Evolutionary conservation across 192 early-diverging fungal genomes (phyloP).

Genomic region (Coemansia reversa): DNA sequence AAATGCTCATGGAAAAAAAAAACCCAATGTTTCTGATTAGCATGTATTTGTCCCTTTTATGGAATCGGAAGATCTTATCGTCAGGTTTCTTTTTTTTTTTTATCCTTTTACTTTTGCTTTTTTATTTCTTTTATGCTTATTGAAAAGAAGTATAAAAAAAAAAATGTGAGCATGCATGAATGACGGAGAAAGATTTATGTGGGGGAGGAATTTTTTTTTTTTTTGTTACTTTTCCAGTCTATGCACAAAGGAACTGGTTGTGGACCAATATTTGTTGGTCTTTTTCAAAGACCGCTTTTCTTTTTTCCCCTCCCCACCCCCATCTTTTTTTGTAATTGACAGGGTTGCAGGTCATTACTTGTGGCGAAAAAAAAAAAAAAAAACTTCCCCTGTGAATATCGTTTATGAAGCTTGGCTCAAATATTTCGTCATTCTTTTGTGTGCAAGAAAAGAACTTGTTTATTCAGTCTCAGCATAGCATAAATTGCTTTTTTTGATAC

Average conservation of each 20-base stretch:
- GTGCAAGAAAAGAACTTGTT: not conserved
- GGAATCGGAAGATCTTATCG: not conserved
- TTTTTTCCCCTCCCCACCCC: not conserved
- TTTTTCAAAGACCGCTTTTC: no score
- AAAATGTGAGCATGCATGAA: no score
- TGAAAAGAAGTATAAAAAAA: no score
- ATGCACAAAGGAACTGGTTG: not conserved
- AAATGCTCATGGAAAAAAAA: no score
- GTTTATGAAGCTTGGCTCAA: not conserved
- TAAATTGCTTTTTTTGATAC: not conserved
- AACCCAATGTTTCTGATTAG: constrained; percentile 3
- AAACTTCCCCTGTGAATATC: no score
- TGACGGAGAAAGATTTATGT: no score
- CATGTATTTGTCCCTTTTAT: constrained; percentile 2
- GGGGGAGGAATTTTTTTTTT: no score
- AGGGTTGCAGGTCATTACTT: no score
- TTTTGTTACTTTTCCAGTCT: not conserved
- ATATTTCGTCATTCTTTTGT: no score
- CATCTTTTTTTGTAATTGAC: not conserved
- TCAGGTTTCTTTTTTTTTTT: constrained; percentile 1
- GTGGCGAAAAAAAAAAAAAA: not conserved
- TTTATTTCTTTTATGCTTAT: no score
- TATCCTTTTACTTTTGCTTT: not conserved
- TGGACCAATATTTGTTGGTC: not conserved
- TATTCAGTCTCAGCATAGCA: no score